phyloP scores from a whole-genome alignment of 805 yeast species.

The Teunomyces cretensis region DNA sequence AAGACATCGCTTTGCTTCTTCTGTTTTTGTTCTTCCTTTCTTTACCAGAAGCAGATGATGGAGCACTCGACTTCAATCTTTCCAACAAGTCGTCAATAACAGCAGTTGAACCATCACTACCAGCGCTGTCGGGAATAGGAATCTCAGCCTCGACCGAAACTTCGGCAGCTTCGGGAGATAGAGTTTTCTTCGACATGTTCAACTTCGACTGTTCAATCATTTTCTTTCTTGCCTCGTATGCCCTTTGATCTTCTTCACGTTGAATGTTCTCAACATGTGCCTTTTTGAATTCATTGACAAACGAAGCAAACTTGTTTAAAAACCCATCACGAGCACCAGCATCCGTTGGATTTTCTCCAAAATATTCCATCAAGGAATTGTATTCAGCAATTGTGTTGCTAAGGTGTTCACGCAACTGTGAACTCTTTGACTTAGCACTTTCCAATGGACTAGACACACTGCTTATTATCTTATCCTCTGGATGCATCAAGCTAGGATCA shows the following conservation, averaged over 20 bases:
- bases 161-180: slow-evolving; percentile 8
- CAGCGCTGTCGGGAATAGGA: neutral
- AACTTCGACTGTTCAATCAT: slow-evolving; percentile 26
- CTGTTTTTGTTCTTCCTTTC: slow-evolving; percentile 20
- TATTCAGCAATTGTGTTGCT: slow-evolving; percentile 64
- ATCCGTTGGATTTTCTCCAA: slow-evolving; percentile 88
- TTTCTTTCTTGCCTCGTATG: slow-evolving; percentile 36
- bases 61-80: slow-evolving; percentile 30
- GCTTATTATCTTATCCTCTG: slow-evolving; percentile 68
- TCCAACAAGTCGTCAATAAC: slow-evolving; percentile 33
- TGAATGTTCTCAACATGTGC: slow-evolving; percentile 78
- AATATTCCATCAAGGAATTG: slow-evolving; percentile 70
- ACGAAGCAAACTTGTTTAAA: slow-evolving; percentile 76
- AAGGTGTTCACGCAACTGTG: slow-evolving; percentile 62
- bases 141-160: slow-evolving; percentile 12
- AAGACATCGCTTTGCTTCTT: slow-evolving; percentile 33
- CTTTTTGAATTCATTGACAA: slow-evolving; percentile 73
- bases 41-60: slow-evolving; percentile 13
- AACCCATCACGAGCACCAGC: slow-evolving; percentile 64
- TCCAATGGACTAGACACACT: slow-evolving; percentile 67
- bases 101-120: slow-evolving; percentile 18
- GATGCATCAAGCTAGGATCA: slow-evolving; percentile 76
- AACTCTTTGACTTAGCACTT: slow-evolving; percentile 70
- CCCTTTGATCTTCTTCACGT: slow-evolving; percentile 74
- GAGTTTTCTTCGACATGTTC: neutral